Base-by-base conservation (phyloP, 441 rosid species). In the Melastoma candidum region DNA sequence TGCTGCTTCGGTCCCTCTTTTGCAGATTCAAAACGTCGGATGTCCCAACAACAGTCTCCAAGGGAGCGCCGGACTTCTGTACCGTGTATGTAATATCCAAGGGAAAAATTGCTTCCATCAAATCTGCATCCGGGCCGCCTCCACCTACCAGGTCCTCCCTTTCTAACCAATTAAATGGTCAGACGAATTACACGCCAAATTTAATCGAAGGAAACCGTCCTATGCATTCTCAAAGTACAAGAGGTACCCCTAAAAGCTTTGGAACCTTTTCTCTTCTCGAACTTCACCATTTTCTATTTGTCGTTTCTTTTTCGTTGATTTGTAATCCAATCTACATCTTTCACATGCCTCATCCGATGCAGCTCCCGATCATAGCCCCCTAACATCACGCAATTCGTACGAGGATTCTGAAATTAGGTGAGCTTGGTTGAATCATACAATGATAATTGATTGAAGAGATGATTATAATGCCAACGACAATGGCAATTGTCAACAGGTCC, bases 11-110 rank as follows among this genome's bases (percentile, higher is more conserved):
- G 52, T 26, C 14, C 22, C 73, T 32, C 41, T 32, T 32, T 6
- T 80, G 85, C 65, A 79, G 84, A 67, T 83, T 90, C 70, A 82
- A 74, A 75, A 62, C 70, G 0, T 25, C 68, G 29, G 98, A 85
- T 64, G 58, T 83, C 44, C 76, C 97, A 0, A 70, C 75, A 49
- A 59, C 53, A 7, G 87, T 92, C 58, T 65, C 75, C 12, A 85
- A 79, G 71, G 70, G 56, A 48, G 89, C 84, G 47, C 95, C 97
- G 0, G 85, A 61, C 17, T 88, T 71, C 64, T 88, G 94, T 61
- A 76, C 85, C 0, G 83, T 92, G 3, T 88, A 92, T 63, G 65
- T 80, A 66, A 92, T 92, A 39, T 59, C 68, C 46, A 84, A 78
- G 82, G 85, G 86, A 52, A 85, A 79, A 67, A 76, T 85, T 32